Conservation (phyloP, 805 yeast species). For the Cyberlindnera xishuangbannaensis region DNA sequence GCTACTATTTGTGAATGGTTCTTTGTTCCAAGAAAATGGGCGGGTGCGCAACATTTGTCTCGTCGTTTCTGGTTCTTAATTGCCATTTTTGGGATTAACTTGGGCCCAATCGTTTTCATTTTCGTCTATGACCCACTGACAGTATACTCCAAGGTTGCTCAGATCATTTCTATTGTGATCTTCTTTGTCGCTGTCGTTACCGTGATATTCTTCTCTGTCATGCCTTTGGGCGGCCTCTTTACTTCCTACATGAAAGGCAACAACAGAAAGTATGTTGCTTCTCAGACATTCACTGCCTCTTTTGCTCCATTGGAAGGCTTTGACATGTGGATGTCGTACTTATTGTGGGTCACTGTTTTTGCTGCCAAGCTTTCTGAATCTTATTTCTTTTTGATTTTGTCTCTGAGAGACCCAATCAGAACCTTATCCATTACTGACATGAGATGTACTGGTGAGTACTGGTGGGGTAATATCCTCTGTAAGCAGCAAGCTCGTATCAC, state of each 20-base stretch:
- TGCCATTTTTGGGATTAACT: constrained; percentile 59
- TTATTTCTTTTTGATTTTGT: constrained; percentile 82
- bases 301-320: constrained; percentile 76
- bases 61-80: constrained; percentile 79
- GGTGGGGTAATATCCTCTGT: constrained; percentile 78
- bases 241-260: constrained; percentile 85
- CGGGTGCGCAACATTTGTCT: constrained; percentile 95
- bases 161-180: constrained; percentile 74
- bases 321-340: constrained; percentile 94
- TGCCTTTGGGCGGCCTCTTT: constrained; percentile 96
- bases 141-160: constrained; percentile 64
- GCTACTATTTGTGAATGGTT: constrained; percentile 94
- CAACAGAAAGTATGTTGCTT: constrained; percentile 83
- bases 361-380: constrained; percentile 88
- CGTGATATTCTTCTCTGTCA: constrained; percentile 76
- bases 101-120: constrained; percentile 83
- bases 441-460: constrained; percentile 95
- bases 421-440: constrained; percentile 74
- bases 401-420: constrained; percentile 93
- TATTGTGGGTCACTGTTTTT: constrained; percentile 86
- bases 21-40: constrained; percentile 97
- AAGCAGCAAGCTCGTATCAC: constrained; percentile 82
- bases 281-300: constrained; percentile 93
- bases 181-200: constrained; percentile 87
- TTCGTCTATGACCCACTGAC: constrained; percentile 73